Evolutionary conservation across 495 filamentous ascomycete genomes (phyloP), one percentile per base, ranked within the genome.

Genomic region (Lasiosphaeria hispida): DNA sequence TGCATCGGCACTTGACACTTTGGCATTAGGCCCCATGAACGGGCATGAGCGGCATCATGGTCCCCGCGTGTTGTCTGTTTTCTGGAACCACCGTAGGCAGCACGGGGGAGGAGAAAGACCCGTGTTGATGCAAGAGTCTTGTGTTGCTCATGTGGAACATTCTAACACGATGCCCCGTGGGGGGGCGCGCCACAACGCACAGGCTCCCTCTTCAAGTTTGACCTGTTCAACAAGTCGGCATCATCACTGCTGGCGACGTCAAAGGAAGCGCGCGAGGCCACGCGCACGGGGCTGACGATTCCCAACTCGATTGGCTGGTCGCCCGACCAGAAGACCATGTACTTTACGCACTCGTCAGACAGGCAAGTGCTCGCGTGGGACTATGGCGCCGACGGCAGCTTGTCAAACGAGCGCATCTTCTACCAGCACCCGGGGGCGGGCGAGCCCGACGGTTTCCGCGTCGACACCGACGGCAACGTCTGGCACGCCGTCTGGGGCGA

Each of bases 281-380:
- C 50, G 37, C 60, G 49, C 15, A 38, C 53, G 4, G 60, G 33
- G 14, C 56, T 94, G 49, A 86, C 80, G n/a, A 95, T 96, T 63
- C 92, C 92, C 47, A 96, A 97, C 72, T 86, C 88, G 48, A 85
- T 93, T 39, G 85, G 85, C 54, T 96, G 87, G 80, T 82, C 80
- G 43, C 74, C 75, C 13, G 84, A 90, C 63, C 75, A 83, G 62
- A 87, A 84, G 68, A 92, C 80, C 42, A 87, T 92, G 82, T 96
- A 90, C 76, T 87, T 91, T 70, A 90, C 86, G 41, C 85, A 96
- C 76, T 87, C 89, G 15, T 85, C 86, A 37, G 84, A 80, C n/a
- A 79, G 78, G 39, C 80, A 80, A 54, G 88, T 96, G 61, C 84
- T 79, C 53, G 85, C 86, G 30, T 94, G 86, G 72, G 87, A 91